Conservation (phyloP, 2,329 filamentous ascomycete species). For the Xylaria sp. region DNA sequence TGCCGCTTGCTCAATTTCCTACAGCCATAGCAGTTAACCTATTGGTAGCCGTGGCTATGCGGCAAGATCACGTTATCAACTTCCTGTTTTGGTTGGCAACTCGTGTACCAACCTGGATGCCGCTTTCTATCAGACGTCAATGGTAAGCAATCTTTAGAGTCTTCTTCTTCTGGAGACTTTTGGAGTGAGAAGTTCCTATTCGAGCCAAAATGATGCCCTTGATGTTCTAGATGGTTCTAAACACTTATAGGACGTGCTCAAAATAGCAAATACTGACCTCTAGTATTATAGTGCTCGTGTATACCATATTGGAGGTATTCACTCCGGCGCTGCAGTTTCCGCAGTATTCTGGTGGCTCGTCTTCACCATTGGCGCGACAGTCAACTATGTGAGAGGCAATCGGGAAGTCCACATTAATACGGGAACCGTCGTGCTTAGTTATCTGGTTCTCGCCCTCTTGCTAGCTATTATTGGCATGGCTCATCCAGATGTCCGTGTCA, state of each 20-base stretch:
- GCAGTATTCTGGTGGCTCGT: slow-evolving; percentile 57
- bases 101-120: slow-evolving; percentile 56
- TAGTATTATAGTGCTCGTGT: slow-evolving; percentile 53
- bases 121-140: slow-evolving; percentile 59
- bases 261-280: background rate
- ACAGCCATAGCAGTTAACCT: slow-evolving; percentile 61
- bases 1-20: slow-evolving; percentile 46
- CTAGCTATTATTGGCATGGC: slow-evolving; percentile 38
- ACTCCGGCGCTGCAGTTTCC: slow-evolving; percentile 60
- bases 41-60: slow-evolving; percentile 60
- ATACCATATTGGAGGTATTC: slow-evolving; percentile 63
- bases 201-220: background rate
- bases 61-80: slow-evolving; percentile 66
- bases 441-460: slow-evolving; percentile 37
- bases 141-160: slow-evolving; percentile 40
- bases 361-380: slow-evolving; percentile 47
- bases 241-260: background rate
- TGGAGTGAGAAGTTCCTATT: background rate
- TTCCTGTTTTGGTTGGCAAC: slow-evolving; percentile 58
- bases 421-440: slow-evolving; percentile 37
- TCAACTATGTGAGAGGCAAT: slow-evolving; percentile 45
- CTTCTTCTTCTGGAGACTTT: background rate
- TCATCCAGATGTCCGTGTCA: slow-evolving; percentile 38
- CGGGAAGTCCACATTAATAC: slow-evolving; percentile 32
- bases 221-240: background rate